Percentiles rank a stretch among this genome's conserved stretches.
phyloP scores from a whole-genome alignment of 2,329 filamentous ascomycete genomes.

The Beauveria sp. region DNA sequence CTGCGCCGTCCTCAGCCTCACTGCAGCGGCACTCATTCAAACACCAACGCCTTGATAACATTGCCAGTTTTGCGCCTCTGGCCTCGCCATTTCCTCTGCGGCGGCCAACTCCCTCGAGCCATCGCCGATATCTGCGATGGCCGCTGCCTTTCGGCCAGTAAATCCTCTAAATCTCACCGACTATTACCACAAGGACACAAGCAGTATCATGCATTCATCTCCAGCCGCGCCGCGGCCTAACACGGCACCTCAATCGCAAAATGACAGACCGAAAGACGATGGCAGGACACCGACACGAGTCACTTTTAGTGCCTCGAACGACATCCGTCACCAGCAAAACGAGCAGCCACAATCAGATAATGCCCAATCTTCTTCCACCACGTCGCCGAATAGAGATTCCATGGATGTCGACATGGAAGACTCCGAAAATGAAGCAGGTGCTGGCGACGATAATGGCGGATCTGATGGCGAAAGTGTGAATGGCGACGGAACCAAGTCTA shows the following conservation, averaged over 20 bases:
- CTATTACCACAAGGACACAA: constrained; percentile 15
- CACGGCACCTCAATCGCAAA: constrained; percentile 26
- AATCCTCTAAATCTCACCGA: constrained; percentile 31
- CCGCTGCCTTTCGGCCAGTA: constrained; percentile 41
- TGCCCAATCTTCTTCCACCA: constrained; percentile 39
- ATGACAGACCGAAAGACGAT: constrained; percentile 32
- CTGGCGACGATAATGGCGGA: constrained; percentile 38
- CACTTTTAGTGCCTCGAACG: constrained; percentile 36
- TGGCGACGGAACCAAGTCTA: constrained; percentile 61
- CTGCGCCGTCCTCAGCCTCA: constrained; percentile 3
- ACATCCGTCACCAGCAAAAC: constrained; percentile 39
- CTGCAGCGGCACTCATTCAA: not conserved
- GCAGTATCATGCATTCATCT: constrained; percentile 29
- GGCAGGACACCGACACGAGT: constrained; percentile 56
- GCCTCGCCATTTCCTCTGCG: not conserved
- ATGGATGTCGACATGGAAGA: constrained; percentile 72
- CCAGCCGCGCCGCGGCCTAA: constrained; percentile 28
- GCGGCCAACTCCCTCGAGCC: not conserved
- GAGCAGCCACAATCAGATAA: constrained; percentile 1
- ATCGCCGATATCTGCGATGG: constrained; percentile 27
- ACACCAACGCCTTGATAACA: not conserved
- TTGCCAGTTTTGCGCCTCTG: not conserved
- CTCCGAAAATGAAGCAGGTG: constrained; percentile 55
- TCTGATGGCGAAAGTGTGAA: constrained; percentile 61
- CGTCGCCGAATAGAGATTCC: constrained; percentile 40